phyloP scores from a whole-genome alignment of 139 green algal genomes.

The Picochlorum sp. region DNA sequence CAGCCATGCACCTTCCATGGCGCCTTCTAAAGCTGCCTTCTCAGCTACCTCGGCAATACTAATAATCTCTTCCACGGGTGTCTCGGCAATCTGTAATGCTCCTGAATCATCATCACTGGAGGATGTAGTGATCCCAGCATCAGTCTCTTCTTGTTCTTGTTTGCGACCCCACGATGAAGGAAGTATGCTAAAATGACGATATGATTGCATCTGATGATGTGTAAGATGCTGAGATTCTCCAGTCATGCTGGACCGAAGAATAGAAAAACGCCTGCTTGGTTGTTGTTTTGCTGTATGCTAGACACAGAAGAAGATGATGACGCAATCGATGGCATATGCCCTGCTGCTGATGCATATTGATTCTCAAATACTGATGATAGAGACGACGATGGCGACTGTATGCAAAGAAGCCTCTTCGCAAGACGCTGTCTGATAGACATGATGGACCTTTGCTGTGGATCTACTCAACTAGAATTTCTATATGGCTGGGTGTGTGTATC shows the following conservation, averaged over 20 bases:
- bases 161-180: conserved; percentile 6
- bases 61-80: conserved; percentile 19
- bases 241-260: too few species aligned
- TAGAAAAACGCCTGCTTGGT: too few species aligned
- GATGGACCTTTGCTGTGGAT: too few species aligned
- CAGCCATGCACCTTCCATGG: conserved; percentile 37
- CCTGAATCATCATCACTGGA: conserved; percentile 3
- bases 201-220: background rate
- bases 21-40: conserved; percentile 28
- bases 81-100: background rate
- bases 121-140: background rate
- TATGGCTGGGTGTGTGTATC: background rate
- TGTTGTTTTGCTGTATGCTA: too few species aligned
- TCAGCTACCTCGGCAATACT: conserved; percentile 28
- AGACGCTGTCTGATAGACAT: too few species aligned
- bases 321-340: too few species aligned
- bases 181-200: conserved; percentile 12
- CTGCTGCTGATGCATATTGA: too few species aligned
- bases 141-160: background rate
- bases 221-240: too few species aligned
- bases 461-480: background rate
- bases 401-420: too few species aligned
- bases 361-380: too few species aligned
- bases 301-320: too few species aligned
- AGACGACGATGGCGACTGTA: too few species aligned